Percentiles rank a stretch among this genome's conserved stretches.
Evolutionary conservation across 257 asterid genomes (phyloP).

Genomic region (Ilex aquifolium): DNA sequence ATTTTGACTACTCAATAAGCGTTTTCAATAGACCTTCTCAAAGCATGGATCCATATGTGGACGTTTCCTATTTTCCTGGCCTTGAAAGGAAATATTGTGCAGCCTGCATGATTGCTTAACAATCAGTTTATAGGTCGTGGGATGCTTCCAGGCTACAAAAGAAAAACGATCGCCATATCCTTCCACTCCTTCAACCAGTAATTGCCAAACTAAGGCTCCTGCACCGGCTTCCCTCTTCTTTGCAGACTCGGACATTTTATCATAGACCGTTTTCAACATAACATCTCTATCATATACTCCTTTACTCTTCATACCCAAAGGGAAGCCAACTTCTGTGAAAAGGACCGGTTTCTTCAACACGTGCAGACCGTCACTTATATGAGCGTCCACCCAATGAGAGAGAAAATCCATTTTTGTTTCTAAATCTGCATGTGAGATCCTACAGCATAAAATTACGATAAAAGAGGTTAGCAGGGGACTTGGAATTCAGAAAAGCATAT

Average conservation of each 20-base stretch:
- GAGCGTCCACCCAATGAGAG: conserved; percentile 30
- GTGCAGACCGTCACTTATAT: conserved; percentile 25
- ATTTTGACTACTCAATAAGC: no score
- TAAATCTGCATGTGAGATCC: conserved; percentile 18
- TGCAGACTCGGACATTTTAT: conserved; percentile 29
- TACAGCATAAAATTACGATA: neutral
- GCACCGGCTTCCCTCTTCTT: conserved; percentile 30
- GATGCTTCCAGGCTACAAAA: conserved; percentile 29
- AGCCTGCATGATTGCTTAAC: conserved; percentile 30
- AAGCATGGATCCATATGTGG: conserved; percentile 14
- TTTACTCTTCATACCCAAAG: conserved; percentile 7
- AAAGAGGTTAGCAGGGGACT: no score
- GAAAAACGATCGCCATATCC: conserved; percentile 26
- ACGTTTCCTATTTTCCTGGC: conserved; percentile 5
- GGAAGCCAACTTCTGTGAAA: conserved; percentile 33
- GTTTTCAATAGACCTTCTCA: conserved; percentile 7
- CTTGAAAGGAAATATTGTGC: conserved; percentile 8
- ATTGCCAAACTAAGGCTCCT: conserved; percentile 32
- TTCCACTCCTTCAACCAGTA: conserved; percentile 29
- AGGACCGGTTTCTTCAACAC: conserved; percentile 32
- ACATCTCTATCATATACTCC: conserved; percentile 18
- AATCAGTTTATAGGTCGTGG: conserved; percentile 27
- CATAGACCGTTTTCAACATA: conserved; percentile 20
- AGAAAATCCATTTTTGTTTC: conserved; percentile 18
- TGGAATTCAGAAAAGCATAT: no score